Percentiles rank a stretch among this genome's conserved stretches.
phyloP scores from a whole-genome alignment of 75 land plant species.

The Sequoiadendron giganteum region DNA sequence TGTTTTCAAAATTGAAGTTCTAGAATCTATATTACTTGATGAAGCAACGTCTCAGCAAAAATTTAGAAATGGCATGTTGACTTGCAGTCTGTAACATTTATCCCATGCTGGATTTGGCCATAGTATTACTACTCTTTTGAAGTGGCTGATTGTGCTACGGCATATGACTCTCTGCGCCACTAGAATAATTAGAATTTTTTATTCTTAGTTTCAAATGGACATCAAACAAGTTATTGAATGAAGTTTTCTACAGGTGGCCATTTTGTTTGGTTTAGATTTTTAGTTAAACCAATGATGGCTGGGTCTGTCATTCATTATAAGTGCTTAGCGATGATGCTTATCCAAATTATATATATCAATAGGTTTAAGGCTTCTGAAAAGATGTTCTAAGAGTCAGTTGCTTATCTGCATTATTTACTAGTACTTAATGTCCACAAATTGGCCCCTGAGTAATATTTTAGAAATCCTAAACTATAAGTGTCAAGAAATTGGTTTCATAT shows the following conservation, averaged over 20 bases:
- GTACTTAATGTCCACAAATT: not conserved
- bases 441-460: not conserved
- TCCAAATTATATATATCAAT: too few relatives aligned
- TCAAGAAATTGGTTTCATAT: not conserved
- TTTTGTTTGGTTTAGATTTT: not conserved
- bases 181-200: not conserved
- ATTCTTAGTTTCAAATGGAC: not conserved
- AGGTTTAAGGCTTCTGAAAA: not conserved
- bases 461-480: not conserved
- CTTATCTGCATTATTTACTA: not conserved
- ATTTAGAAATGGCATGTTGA: not conserved
- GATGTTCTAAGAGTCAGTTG: not conserved
- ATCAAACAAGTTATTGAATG: not conserved
- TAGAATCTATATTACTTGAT: too few relatives aligned
- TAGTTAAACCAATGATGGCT: not conserved
- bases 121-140: not conserved
- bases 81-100: not conserved
- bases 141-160: not conserved
- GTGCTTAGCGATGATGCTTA: not conserved
- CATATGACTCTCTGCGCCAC: not conserved
- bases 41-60: not conserved
- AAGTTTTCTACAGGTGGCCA: not conserved
- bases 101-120: not conserved
- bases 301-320: too few relatives aligned
- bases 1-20: not conserved